These are phyloP conservation scores for Fragaria iinumae DNA, from an alignment of 306 rosid species.

Conservation along the genomic window DNA sequence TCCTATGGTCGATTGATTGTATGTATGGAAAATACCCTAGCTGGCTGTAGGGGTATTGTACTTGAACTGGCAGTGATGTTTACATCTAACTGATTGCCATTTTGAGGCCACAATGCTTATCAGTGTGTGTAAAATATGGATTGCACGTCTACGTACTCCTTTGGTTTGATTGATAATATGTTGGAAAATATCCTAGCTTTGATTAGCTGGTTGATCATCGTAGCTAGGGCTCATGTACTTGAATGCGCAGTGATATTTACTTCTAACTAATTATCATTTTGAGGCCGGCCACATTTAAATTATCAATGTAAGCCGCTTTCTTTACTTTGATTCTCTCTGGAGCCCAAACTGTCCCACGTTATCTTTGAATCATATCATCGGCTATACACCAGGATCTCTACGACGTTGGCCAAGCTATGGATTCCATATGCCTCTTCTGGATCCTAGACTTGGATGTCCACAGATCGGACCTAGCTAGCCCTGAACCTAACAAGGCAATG, in stretches of 20 bases:
- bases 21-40: not conserved
- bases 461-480: not conserved
- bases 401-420: not conserved
- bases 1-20: conserved; percentile 18
- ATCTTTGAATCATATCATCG: no score
- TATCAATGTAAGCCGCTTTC: no score
- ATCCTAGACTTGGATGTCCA: not conserved
- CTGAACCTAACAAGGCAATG: not conserved
- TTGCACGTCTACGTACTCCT: conserved; percentile 23
- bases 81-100: not conserved
- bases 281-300: not conserved
- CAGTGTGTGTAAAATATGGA: conserved; percentile 16
- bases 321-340: no score
- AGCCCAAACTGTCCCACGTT: not conserved
- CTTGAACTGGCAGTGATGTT: not conserved
- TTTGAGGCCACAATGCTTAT: not conserved
- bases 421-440: not conserved
- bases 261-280: not conserved
- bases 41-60: not conserved
- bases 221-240: not conserved
- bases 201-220: not conserved
- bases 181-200: not conserved
- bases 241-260: not conserved
- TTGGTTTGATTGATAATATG: conserved; percentile 11
- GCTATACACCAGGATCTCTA: not conserved